Conservation (phyloP, 202 grass and related monocot species). For the Digitaria exilis region DNA sequence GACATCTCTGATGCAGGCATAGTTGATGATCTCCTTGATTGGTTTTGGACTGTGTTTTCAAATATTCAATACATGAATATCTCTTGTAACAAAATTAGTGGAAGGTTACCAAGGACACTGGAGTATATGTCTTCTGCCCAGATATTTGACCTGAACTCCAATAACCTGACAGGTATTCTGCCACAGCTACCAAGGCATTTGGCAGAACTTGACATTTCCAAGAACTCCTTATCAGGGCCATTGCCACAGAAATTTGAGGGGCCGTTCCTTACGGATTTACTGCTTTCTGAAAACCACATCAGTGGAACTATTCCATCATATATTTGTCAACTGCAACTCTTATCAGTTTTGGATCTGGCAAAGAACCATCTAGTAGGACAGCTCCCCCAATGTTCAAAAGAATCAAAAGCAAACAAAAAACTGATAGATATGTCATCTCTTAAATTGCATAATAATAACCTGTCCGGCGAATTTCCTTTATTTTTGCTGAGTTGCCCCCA, state of each 20-base stretch:
- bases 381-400: neutral
- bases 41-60: conserved; percentile 46
- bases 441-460: conserved; percentile 31
- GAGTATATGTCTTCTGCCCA: neutral
- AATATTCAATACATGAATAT: neutral
- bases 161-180: conserved; percentile 19
- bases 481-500: conserved; percentile 32
- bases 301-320: neutral
- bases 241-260: neutral
- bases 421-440: neutral
- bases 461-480: conserved; percentile 34
- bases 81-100: conserved; percentile 44
- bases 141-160: conserved; percentile 27
- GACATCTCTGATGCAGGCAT: conserved; percentile 38
- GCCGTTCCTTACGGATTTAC: neutral
- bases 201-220: conserved; percentile 19
- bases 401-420: neutral
- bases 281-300: neutral
- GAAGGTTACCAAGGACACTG: conserved; percentile 9
- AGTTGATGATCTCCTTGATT: conserved; percentile 33
- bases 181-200: neutral
- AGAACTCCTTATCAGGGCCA: conserved; percentile 27
- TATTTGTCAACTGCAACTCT: neutral
- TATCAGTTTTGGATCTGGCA: conserved; percentile 46
- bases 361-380: conserved; percentile 26